Percentiles rank a stretch among this genome's conserved stretches.
Conservation (phyloP, 1,284 basidiomycete genomes). For the Meira miltonrushii region DNA sequence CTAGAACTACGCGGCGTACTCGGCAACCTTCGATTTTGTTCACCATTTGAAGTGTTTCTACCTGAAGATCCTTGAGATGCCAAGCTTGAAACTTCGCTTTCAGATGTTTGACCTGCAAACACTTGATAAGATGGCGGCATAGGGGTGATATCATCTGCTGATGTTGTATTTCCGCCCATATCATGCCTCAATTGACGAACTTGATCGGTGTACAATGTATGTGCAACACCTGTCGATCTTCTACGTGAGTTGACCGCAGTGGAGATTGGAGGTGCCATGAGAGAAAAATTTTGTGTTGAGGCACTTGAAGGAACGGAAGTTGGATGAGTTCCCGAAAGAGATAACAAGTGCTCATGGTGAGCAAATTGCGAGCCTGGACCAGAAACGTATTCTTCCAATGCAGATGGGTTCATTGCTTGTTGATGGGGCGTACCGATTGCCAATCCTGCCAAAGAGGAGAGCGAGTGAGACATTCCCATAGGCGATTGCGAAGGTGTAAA, state of each 20-base stretch:
- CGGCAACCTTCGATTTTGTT: neutral
- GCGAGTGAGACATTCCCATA: conserved; percentile 7
- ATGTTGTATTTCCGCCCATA: neutral
- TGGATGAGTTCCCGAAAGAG: neutral
- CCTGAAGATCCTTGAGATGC: no score
- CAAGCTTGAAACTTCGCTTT: conserved; percentile 10
- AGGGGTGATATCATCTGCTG: conserved; percentile 25
- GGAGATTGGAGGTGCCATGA: neutral
- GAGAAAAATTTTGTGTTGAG: neutral
- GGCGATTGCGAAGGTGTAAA: conserved; percentile 7
- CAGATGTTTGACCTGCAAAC: conserved; percentile 24
- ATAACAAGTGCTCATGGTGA: conserved; percentile 2
- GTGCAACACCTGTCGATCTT: conserved; percentile 1
- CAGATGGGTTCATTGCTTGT: neutral
- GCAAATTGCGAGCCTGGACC: neutral
- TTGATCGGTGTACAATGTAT: conserved; percentile 2
- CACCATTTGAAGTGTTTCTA: no score
- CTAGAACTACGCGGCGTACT: neutral
- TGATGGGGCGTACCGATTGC: conserved; percentile 3
- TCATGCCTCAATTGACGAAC: neutral
- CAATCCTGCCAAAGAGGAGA: neutral
- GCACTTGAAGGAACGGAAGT: neutral
- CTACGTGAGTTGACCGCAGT: neutral
- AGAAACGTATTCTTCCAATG: neutral
- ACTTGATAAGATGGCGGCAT: conserved; percentile 30